Base-by-base conservation (phyloP, 2,329 filamentous ascomycete species). In the Coniochaeta pulveracea region DNA sequence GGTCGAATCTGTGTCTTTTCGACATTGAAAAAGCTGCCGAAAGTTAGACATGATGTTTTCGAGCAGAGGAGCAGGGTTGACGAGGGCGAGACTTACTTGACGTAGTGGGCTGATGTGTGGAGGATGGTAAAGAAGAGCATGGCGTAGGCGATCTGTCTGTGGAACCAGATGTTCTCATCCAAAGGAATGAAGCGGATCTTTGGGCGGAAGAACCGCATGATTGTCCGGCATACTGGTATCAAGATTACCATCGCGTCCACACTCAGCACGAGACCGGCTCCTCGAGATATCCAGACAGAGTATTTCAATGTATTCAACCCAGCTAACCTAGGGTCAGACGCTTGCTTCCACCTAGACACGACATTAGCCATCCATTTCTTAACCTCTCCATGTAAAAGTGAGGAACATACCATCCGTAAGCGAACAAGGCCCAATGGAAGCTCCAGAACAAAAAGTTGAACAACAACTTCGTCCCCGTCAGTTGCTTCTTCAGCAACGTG, bases 151-250 rank as follows among this genome's bases (percentile, higher is more conserved):
- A 93, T 72, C 57, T 98, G 91, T 43, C 89, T 73, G 63, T 98
- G 91, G 58, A 98, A 93, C 86, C 86, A 98, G 44, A 88, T 72
- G 38, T 86, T 93, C 61, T 98, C 91, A 50, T 98, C 91, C n/a
- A 98, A 69, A 5, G 91, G 91, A 10, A 96, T 54, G 64, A 82
- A 94, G 56, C 76, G 74, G 43, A 94, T 60, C 64, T 93, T 93
- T 17, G 91, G 91, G 42, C 91, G 75, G 36, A 96, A 57, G 51
- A 76, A 81, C 54, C 85, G 76, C 52, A 98, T 72, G 19, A 96
- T 63, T 38, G 89, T 96, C 45, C 91, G 73, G 65, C 89, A 98
- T 66, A 98, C 94, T 6, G 91, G 91, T 38, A 98, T 67, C 18
- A 98, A 61, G 48, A 98, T 94, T 43, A 96, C 66, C 50, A 85